Evolutionary conservation across 2,329 filamentous ascomycete genomes (phyloP), one percentile per base, ranked within the genome.

Genomic region (Immersiporthe knoxdaviesiana): DNA sequence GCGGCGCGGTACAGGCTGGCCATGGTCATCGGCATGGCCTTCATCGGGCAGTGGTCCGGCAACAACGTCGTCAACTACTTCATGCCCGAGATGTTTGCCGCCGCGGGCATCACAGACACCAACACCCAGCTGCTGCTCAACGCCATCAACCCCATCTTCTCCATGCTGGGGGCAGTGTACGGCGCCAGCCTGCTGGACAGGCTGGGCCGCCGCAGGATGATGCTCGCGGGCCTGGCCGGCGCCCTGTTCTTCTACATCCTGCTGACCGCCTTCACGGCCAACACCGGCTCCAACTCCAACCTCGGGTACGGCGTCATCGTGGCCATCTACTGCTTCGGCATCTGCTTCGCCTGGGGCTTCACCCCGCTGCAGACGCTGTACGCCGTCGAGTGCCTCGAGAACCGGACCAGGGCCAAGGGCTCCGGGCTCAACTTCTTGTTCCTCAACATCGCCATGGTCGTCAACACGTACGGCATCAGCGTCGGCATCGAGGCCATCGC

Each of bases 291-390:
- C 32, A 74, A 77, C 66, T 72, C 72, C 0, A 71, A 77, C 35
- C 79, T 70, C 0, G 68, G 68, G 4, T 70, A 70, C 37, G 68
- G 68, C 1, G 68, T 70, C 27, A 70, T 70, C 32, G 68, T 70
- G 47, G 64, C 68, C 16, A 70, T 70, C 30, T 70, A 87, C 77
- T 77, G 88, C 52, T 87, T 86, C 70, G 83, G 83, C 1, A 82
- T 84, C 69, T 79, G 84, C 37, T 88, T 83, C 77, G 84, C 83
- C 1, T 76, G 87, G 64, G 83, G 80, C 35, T 84, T 82, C 79
- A 84, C 83, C 32, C 82, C 82, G 66, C 78, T 85, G 24, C 78
- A 84, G 66, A 80, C 83, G 58, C 80, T 83, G 24, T 86, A 82
- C 69, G 75, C 79, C 2, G 76, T 79, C n/a, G 80, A 82, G 72